phyloP scores from a whole-genome alignment of 352 stramenopile species.

The Phytophthora tentaculata region DNA sequence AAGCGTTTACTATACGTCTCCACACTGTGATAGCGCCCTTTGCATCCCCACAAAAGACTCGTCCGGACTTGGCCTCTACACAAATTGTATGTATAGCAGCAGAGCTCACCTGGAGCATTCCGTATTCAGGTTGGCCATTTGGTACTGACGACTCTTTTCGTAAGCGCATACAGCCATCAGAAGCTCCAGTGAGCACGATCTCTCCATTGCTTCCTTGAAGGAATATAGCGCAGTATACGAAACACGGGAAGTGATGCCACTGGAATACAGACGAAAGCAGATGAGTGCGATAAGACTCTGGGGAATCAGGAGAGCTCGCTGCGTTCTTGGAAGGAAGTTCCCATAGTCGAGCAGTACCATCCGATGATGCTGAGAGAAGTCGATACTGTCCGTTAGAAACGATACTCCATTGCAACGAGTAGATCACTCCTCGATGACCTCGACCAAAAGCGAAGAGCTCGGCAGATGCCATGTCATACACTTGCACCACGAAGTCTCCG shows the following conservation, averaged over 20 bases:
- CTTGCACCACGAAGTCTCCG: slow-evolving; percentile 48
- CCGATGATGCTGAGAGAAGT: slow-evolving; percentile 66
- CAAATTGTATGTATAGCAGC: slow-evolving; percentile 59
- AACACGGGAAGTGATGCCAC: slow-evolving; percentile 68
- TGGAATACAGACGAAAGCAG: slow-evolving; percentile 31
- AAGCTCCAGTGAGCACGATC: slow-evolving; percentile 56
- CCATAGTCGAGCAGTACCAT: slow-evolving; percentile 63
- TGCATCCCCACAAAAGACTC: slow-evolving; percentile 69
- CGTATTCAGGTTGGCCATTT: slow-evolving; percentile 23
- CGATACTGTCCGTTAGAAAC: slow-evolving; percentile 11
- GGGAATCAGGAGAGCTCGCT: slow-evolving; percentile 5
- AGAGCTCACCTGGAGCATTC: slow-evolving; percentile 33
- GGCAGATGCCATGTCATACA: slow-evolving; percentile 55
- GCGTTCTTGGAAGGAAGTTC: slow-evolving; percentile 13
- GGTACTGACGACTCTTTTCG: slow-evolving; percentile 34
- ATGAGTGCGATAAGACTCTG: slow-evolving; percentile 1
- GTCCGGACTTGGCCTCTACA: slow-evolving; percentile 45
- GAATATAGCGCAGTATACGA: slow-evolving; percentile 75
- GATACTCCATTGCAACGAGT: slow-evolving; percentile 61
- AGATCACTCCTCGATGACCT: slow-evolving; percentile 64
- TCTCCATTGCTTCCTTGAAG: slow-evolving; percentile 34
- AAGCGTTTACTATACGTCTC: slow-evolving; percentile 14
- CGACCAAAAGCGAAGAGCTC: slow-evolving; percentile 42
- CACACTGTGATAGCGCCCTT: slow-evolving; percentile 60
- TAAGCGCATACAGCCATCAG: slow-evolving; percentile 60